Evolutionary conservation across 2,329 filamentous ascomycete genomes (phyloP), one percentile per base, ranked within the genome.

Genomic region (Alternaria ventricosa): DNA sequence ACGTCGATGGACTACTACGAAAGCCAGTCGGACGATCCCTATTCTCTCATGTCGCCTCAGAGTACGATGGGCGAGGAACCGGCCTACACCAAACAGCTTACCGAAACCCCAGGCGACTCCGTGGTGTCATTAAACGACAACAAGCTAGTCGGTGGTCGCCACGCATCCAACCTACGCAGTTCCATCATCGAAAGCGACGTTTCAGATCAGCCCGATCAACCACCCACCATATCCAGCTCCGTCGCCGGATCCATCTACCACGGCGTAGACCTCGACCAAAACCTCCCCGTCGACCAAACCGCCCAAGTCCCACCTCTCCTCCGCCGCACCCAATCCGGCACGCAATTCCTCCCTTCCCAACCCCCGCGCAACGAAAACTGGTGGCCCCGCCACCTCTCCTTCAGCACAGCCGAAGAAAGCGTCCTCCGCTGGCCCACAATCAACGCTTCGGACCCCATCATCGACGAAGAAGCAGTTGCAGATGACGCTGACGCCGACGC

Each of bases 341-440:
- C 72, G 76, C 28, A 77, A 69, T 56, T 79, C 61, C 2, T 66
- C 64, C 7, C 78, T 7, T 70, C 73, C 27, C 64, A 68, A n/a
- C 20, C 66, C 2, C n/a, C 63, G 5, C 71, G 82, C 2, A 85
- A 88, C 64, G 89, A 92, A 65, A 84, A 84, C 27, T 87, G 87
- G 61, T 92, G 90, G 87, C 88, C 91, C 1, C 88, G 91, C 2
- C 87, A 91, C 46, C 84, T 94, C 66, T 94, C 91, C 5, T 94
- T 94, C 76, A 89, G 90, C 61, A 86, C 90, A 47, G 92, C 90
- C 1, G 91, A 92, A 79, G 90, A 93, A 64, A 91, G 89, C n/a
- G 81, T 94, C 8, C 81, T 94, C 1, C 83, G 81, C 15, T 94
- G 91, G 91, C 47, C 56, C 2, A 62, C 60, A 62, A 61, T 75